These are phyloP conservation scores for Zymoseptoria brevis DNA, from an alignment of 2,329 filamentous ascomycete species.

Conservation along the genomic window DNA sequence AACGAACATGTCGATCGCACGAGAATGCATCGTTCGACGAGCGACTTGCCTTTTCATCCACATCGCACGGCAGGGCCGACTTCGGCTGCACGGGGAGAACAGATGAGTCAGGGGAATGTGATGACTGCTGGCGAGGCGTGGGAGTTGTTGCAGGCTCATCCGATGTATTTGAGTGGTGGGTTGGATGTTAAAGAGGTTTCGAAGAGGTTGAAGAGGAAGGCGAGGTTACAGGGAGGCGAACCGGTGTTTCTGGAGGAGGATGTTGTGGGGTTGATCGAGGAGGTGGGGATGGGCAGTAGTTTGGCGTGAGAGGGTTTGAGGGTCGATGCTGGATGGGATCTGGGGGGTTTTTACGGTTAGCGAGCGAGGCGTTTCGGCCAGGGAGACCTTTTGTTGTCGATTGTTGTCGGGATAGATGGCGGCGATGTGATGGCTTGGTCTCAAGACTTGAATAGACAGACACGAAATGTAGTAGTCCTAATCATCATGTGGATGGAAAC, in stretches of 20 bases:
- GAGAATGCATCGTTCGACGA: not conserved
- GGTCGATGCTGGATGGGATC: too few relatives aligned
- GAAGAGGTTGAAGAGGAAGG: slow-evolving; percentile 64
- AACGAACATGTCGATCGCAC: not conserved
- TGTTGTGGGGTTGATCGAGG: slow-evolving; percentile 66
- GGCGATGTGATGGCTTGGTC: too few relatives aligned
- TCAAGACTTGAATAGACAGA: too few relatives aligned
- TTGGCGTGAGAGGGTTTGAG: not conserved
- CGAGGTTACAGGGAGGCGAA: slow-evolving; percentile 75
- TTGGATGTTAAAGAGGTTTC: slow-evolving; percentile 78
- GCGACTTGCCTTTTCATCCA: not conserved
- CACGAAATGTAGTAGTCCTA: too few relatives aligned
- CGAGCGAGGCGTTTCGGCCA: too few relatives aligned
- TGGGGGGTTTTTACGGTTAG: too few relatives aligned
- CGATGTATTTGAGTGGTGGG: slow-evolving; percentile 65
- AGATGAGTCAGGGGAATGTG: slow-evolving; percentile 31
- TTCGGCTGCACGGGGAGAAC: not conserved
- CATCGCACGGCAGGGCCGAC: not conserved
- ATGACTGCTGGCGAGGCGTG: slow-evolving; percentile 73
- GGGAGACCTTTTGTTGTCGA: too few relatives aligned
- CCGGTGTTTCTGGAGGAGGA: slow-evolving; percentile 79
- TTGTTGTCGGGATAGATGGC: too few relatives aligned
- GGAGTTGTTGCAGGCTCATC: slow-evolving; percentile 80
- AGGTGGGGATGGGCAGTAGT: slow-evolving; percentile 64
- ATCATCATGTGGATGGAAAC: too few relatives aligned